Base-by-base conservation (phyloP, 106 monocot species). In the Dioscorea zingiberensis region DNA sequence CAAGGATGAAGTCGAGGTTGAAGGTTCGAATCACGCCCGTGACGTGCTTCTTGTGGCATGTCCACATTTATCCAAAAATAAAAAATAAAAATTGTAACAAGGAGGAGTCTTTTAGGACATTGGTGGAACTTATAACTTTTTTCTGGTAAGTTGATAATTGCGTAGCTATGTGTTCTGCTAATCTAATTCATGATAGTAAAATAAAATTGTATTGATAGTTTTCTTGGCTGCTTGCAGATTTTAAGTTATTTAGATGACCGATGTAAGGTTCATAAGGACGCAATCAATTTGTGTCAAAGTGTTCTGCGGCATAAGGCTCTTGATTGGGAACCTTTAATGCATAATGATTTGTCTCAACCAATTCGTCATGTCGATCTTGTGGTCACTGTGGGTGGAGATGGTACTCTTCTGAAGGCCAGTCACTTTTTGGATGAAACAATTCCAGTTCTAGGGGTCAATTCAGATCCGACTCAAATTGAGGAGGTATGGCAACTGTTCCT, bases 381-480 rank as follows among this genome's bases (percentile, higher is more conserved):
- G 21, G 64, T 97, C 45, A 84, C 97, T 44, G 71, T 97, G 67
- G 97, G 97, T 58, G 97, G 97, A 4, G 92, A 97, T 73, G 97
- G 97, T 67, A 97, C 92, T 59, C 88, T 97, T 73, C 55, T 97
- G 47, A 82, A 71, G 27, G 86, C 86, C 8, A 98, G 92, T 66
- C 97, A 98, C 44, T 92, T 88, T 60, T 58, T 98, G 66, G 88
- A 89, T 72, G 59, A 51, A 60, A 70, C 78, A 4, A 66, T 86
- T 73, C 88, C 97, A 30, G 72, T 98, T 71, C 66, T 98, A 24
- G 97, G 92, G 54, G 92, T 98, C 54, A 98, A 98, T 74, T 98
- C 92, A 19, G 97, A 98, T 58, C 97, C 97, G 49, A 98, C 97
- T 47, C 65, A 76, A 69, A 3, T 18, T n/a, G 56, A 83, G 65